Percentiles rank a stretch among this genome's conserved stretches.
These are phyloP conservation scores for Rubia yunnanensis DNA, from an alignment of 257 asterid genomes.

Conservation along the genomic window DNA sequence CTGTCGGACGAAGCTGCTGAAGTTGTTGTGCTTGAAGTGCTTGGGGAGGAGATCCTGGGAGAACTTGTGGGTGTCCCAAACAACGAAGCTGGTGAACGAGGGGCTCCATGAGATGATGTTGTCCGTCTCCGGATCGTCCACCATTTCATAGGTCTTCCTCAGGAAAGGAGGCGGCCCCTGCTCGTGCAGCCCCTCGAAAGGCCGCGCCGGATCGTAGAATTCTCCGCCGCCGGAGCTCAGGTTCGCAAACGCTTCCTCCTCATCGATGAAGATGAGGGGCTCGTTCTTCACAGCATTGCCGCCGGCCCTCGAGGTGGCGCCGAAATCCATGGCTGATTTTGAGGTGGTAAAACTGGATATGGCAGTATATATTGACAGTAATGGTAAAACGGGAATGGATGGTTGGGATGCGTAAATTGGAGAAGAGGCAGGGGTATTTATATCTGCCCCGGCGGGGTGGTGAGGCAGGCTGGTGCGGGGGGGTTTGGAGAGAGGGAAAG, in stretches of 20 bases:
- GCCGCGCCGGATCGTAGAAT: background rate
- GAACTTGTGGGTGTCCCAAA: background rate
- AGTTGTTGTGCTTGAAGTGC: background rate
- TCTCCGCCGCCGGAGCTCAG: background rate
- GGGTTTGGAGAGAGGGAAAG: background rate
- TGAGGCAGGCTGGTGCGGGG: background rate
- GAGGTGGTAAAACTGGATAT: no score
- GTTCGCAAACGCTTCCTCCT: background rate
- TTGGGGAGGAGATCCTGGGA: background rate
- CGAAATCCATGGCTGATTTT: background rate
- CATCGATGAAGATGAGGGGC: background rate
- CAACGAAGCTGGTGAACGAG: background rate
- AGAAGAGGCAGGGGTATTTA: background rate
- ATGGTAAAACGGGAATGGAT: background rate
- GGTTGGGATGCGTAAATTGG: background rate
- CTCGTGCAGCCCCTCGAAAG: background rate
- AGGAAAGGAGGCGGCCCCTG: background rate
- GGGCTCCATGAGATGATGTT: background rate
- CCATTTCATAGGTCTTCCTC: background rate
- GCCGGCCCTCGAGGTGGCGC: background rate
- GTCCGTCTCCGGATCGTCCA: background rate
- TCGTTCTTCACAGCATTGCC: background rate
- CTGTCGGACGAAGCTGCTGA: constrained; percentile 19
- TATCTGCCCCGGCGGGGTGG: background rate
- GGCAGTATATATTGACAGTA: no score